phyloP scores from a whole-genome alignment of 1,284 basidiomycete genomes.

The Takashimella koratensis region DNA sequence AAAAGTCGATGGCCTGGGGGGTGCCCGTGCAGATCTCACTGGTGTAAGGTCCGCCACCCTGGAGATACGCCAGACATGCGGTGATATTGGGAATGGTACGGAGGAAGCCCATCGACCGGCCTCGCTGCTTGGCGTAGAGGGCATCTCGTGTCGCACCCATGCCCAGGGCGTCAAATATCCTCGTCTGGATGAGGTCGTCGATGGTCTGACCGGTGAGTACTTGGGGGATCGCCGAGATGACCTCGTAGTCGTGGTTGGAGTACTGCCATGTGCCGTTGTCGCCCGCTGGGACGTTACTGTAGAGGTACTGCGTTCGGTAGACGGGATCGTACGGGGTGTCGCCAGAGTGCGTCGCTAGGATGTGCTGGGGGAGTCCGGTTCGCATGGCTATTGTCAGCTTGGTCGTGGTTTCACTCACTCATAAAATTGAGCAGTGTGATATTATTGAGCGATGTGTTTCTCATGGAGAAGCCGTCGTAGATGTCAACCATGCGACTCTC shows the following conservation, averaged over 20 bases:
- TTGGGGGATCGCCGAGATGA: slow-evolving; percentile 10
- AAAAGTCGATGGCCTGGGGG: slow-evolving; percentile 9
- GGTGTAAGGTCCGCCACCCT: no score
- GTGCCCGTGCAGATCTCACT: slow-evolving; percentile 7
- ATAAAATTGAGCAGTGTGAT: no score
- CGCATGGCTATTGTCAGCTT: slow-evolving; percentile 7
- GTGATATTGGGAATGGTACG: no score
- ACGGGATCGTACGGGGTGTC: no score
- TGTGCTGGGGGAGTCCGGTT: slow-evolving; percentile 22
- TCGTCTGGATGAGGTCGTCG: slow-evolving; percentile 14
- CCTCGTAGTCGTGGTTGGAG: slow-evolving; percentile 20
- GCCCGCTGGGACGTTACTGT: no score
- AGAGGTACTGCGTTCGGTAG: no score
- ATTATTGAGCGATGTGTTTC: neutral
- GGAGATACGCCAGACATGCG: no score
- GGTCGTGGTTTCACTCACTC: no score
- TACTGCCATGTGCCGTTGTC: slow-evolving; percentile 20
- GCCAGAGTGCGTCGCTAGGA: slow-evolving; percentile 8
- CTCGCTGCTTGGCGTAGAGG: slow-evolving; percentile 6
- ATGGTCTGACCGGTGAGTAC: slow-evolving; percentile 6
- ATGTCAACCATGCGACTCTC: slow-evolving; percentile 39
- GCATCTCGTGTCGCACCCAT: slow-evolving; percentile 19
- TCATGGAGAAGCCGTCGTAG: slow-evolving; percentile 15
- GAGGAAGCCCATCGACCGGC: slow-evolving; percentile 6
- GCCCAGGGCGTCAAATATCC: slow-evolving; percentile 19